These are phyloP conservation scores for Diplodia mutila DNA, from an alignment of 2,329 filamentous ascomycete species.

Conservation along the genomic window DNA sequence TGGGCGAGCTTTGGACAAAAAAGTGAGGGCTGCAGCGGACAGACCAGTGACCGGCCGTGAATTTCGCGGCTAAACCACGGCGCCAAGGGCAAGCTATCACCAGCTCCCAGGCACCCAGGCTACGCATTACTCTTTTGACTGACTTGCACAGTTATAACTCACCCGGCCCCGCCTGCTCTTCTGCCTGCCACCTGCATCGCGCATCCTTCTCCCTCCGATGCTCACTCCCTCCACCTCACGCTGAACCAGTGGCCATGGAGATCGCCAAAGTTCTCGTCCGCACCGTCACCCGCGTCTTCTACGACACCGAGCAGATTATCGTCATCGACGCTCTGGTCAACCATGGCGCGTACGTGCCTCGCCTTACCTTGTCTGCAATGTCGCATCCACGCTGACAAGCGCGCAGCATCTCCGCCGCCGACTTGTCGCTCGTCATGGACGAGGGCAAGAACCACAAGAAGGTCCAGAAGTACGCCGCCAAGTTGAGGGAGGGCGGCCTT, in stretches of 20 bases:
- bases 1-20: background rate
- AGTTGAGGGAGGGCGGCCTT: slow-evolving; percentile 83
- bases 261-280: slow-evolving; percentile 79
- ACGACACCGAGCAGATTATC: slow-evolving; percentile 80
- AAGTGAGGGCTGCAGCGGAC: background rate
- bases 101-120: background rate
- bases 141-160: background rate
- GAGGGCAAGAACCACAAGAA: slow-evolving; percentile 84
- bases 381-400: slow-evolving; percentile 26
- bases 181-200: background rate
- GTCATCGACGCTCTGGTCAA: slow-evolving; percentile 79
- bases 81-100: background rate
- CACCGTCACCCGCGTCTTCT: slow-evolving; percentile 84
- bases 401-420: slow-evolving; percentile 75
- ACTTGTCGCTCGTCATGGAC: slow-evolving; percentile 78
- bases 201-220: slow-evolving; percentile 8
- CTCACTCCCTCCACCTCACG: background rate
- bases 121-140: background rate
- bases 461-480: slow-evolving; percentile 84
- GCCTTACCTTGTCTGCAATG: slow-evolving; percentile 11
- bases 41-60: background rate
- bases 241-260: slow-evolving; percentile 54
- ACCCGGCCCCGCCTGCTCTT: background rate
- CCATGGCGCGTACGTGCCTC: slow-evolving; percentile 65
- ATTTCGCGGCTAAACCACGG: slow-evolving; percentile 1